A percentile compares a stretch with the other conserved stretches of the same genome.
These are phyloP conservation scores for Geotrichum citri-aurantii DNA, from an alignment of 1,139 yeast genomes.

Conservation along the genomic window DNA sequence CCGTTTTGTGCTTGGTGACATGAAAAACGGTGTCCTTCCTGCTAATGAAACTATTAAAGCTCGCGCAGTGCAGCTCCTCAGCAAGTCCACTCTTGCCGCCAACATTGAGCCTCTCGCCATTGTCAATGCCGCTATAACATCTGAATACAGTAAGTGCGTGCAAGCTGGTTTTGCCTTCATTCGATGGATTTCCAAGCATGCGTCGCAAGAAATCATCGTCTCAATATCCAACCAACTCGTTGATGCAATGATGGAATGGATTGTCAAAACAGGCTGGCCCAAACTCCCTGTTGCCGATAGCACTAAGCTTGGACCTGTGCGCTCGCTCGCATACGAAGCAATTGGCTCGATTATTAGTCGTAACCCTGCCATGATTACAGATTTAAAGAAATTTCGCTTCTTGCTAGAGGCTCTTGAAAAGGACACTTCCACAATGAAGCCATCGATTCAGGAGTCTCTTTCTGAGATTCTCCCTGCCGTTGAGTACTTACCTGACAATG, in stretches of 20 bases:
- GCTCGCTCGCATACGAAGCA: conserved; percentile 71
- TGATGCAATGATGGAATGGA: conserved; percentile 25
- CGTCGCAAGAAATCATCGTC: conserved; percentile 21
- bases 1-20: conserved; percentile 40
- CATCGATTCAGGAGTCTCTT: conserved; percentile 69
- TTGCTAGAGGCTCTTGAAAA: conserved; percentile 65
- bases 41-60: conserved; percentile 54
- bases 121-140: conserved; percentile 52
- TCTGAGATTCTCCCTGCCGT: conserved; percentile 53
- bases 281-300: conserved; percentile 27
- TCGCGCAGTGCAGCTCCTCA: conserved; percentile 48
- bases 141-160: conserved; percentile 45
- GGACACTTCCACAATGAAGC: conserved; percentile 57
- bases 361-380: conserved; percentile 42
- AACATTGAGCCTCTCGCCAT: conserved; percentile 32
- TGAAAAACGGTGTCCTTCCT: conserved; percentile 42
- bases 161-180: conserved; percentile 56
- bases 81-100: conserved; percentile 51
- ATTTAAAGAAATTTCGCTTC: conserved; percentile 44
- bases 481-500: conserved; percentile 37
- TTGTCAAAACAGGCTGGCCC: conserved; percentile 37
- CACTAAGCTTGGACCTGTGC: conserved; percentile 35
- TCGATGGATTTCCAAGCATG: conserved; percentile 43
- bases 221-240: conserved; percentile 24
- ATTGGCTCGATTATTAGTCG: conserved; percentile 59